A percentile compares a stretch with the other conserved stretches of the same genome.
These are phyloP conservation scores for Eimeria mitis DNA, from an alignment of 169 alveolate genomes.

Conservation along the genomic window DNA sequence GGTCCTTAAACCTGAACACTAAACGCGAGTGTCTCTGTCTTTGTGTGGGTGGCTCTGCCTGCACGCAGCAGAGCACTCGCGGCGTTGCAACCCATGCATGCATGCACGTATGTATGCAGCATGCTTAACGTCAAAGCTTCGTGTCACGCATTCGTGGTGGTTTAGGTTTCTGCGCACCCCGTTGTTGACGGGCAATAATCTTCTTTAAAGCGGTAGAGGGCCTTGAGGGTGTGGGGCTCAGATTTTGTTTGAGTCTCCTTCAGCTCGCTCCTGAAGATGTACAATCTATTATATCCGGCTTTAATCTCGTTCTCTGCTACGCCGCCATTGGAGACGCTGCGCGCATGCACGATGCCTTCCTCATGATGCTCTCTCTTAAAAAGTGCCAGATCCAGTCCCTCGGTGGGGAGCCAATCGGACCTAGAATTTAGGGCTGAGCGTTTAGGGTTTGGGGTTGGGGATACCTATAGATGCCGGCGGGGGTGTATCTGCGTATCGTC, in stretches of 20 bases:
- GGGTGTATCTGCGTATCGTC: no score
- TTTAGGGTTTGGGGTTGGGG: not conserved
- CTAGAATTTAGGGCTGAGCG: not conserved
- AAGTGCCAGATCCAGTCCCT: not conserved
- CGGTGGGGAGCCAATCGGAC: not conserved
- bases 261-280: constrained; percentile 24
- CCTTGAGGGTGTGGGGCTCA: not conserved
- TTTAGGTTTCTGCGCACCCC: no score
- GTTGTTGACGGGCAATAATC: no score
- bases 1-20: constrained; percentile 42
- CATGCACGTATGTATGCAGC: no score
- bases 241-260: not conserved
- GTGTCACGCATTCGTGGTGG: no score
- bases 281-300: not conserved
- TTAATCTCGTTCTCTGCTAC: constrained; percentile 71
- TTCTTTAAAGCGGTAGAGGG: not conserved
- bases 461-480: not conserved
- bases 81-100: not conserved
- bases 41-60: not conserved
- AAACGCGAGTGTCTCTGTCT: not conserved
- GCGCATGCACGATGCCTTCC: constrained; percentile 55
- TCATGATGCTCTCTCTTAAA: not conserved
- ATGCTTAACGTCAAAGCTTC: no score
- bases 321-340: constrained; percentile 41
- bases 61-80: not conserved